These are phyloP conservation scores for Pythium rhizo-oryzae DNA, from an alignment of 352 stramenopile species.

Conservation along the genomic window DNA sequence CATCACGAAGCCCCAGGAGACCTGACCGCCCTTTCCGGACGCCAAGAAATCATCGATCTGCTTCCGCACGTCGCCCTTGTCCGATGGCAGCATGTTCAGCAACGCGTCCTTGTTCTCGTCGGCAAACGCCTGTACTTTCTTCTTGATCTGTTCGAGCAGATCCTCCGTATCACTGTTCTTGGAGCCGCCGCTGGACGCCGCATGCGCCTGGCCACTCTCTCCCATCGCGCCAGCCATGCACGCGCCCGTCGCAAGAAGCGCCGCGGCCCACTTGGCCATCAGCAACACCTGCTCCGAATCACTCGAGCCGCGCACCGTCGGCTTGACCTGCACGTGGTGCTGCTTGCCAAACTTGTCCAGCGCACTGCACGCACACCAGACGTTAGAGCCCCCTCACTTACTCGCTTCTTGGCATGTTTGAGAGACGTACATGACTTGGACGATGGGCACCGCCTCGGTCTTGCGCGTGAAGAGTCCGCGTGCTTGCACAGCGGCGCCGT, in stretches of 20 bases:
- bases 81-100: conserved; percentile 42
- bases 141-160: conserved; percentile 58
- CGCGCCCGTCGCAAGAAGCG: conserved; percentile 33
- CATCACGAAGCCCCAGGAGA: conserved; percentile 91
- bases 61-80: conserved; percentile 49
- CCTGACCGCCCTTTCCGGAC: conserved; percentile 70
- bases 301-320: neutral
- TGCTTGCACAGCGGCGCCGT: neutral
- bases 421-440: conserved; percentile 27
- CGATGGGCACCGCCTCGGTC: conserved; percentile 23
- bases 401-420: no score
- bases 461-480: conserved; percentile 21
- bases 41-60: conserved; percentile 62
- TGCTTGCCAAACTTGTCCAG: conserved; percentile 38
- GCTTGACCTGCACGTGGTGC: conserved; percentile 29
- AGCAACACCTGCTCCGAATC: conserved; percentile 16
- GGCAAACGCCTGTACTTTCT: conserved; percentile 54
- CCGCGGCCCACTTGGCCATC: conserved; percentile 38
- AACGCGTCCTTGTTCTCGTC: conserved; percentile 41
- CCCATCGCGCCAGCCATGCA: conserved; percentile 27
- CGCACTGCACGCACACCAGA: conserved; percentile 9
- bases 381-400: neutral
- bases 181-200: conserved; percentile 19
- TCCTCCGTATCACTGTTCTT: conserved; percentile 40
- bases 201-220: conserved; percentile 29